Evolutionary conservation across 805 yeast genomes (phyloP), one percentile per base, ranked within the genome.

Genomic region (Peterozyma xylosa): DNA sequence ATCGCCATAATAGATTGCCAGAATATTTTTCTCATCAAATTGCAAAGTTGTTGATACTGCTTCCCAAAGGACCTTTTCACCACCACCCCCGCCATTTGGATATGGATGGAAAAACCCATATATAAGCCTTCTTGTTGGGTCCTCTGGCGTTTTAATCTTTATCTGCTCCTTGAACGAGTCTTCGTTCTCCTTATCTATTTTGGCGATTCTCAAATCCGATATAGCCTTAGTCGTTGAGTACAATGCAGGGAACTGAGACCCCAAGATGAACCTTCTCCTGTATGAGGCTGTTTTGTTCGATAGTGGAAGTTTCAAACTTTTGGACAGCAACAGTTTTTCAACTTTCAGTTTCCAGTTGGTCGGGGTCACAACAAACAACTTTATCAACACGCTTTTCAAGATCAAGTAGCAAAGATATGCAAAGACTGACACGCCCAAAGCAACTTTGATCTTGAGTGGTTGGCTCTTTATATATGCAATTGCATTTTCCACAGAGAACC

Each of bases 11-110:
- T 93, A 93, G 9, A 93, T 68, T 1, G 77, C 80, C 2, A 74
- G 85, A 7, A 86, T 64, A 52, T 80, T 78, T 29, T 62, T 55
- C 6, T 64, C 63, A 48, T 72, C 68, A 17, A 67, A 62, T 9
- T 60, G 50, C 47, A 90, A 66, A 0, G 96, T 85, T 30, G 82
- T 72, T 51, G 76, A 73, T 6, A 91, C 86, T 0, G 96, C 96
- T 44, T 86, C 89, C 99, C 99, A 93, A 35, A 93, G 67, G 0
- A 93, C 99, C 45, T 91, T 77, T 59, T 93, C 99, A 18, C 99
- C 99, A 30, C 99, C 99, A 15, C 99, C 99, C 38, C 95, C 96
- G 35, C 96, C 95, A 58, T 86, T 86, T 50, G 96, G 89, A 54
- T 82, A 86, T 0, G 99, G 99, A 63, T 93, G 99, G 67, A 93